Evolutionary conservation across 768 basidiomycete species (phyloP).

Genomic region (Macrocybe gigantea): DNA sequence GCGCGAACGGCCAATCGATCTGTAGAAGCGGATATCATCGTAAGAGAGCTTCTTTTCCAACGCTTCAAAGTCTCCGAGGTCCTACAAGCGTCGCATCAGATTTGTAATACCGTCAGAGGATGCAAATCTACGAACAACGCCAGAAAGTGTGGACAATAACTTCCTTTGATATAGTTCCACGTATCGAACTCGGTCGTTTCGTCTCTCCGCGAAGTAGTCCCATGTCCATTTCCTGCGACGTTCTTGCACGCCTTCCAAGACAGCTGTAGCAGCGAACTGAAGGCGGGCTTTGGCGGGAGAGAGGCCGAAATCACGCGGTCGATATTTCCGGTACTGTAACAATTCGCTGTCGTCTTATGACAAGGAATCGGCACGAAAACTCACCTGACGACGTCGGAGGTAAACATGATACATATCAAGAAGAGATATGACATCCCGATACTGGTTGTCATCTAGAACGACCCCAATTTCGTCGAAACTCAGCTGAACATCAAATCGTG

Average conservation of each 20-base stretch:
- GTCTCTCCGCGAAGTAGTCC: constrained; percentile 80
- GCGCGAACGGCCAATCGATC: constrained; percentile 87
- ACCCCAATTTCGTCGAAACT: constrained; percentile 92
- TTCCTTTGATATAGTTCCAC: constrained; percentile 82
- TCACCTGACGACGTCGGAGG: constrained; percentile 73
- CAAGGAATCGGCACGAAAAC: constrained; percentile 5
- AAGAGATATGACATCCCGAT: constrained; percentile 87
- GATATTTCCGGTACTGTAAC: constrained; percentile 74
- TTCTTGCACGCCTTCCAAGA: constrained; percentile 79
- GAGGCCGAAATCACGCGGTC: constrained; percentile 53
- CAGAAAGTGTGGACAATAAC: constrained; percentile 44
- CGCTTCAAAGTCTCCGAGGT: constrained; percentile 43
- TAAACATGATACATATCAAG: constrained; percentile 98
- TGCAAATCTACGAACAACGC: constrained; percentile 33
- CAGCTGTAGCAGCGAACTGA: constrained; percentile 74
- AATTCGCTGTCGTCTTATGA: constrained; percentile 8
- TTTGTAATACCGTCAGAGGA: not conserved
- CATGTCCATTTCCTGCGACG: constrained; percentile 86
- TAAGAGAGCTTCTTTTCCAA: constrained; percentile 85
- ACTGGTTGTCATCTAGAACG: constrained; percentile 88
- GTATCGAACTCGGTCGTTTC: constrained; percentile 84
- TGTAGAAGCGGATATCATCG: constrained; percentile 95
- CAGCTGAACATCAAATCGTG: constrained; percentile 83
- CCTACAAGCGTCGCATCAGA: constrained; percentile 30
- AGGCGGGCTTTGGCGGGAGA: constrained; percentile 67